These are phyloP conservation scores for Artemisia argyi DNA, from an alignment of 129 eudicot genomes.

Conservation along the genomic window DNA sequence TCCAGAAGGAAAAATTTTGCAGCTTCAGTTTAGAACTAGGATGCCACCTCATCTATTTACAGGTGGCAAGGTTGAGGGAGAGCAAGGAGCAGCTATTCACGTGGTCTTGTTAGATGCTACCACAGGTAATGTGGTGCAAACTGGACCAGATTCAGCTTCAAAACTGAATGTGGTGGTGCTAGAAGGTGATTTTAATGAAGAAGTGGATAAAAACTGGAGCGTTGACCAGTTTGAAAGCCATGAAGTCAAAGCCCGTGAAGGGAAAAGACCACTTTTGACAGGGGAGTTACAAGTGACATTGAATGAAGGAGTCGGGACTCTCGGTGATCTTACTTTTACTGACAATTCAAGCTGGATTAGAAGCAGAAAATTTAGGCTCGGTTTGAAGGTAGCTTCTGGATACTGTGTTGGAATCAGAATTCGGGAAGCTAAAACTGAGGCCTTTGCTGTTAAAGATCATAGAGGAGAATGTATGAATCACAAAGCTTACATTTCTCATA, in stretches of 20 bases:
- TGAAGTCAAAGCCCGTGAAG: constrained; percentile 61
- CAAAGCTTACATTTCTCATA: background rate
- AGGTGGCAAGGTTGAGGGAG: constrained; percentile 60
- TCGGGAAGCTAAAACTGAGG: constrained; percentile 58
- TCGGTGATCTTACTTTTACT: constrained; percentile 51
- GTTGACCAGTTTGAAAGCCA: constrained; percentile 50
- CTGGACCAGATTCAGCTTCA: constrained; percentile 47
- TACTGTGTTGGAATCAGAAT: constrained; percentile 49
- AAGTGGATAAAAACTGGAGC: constrained; percentile 41
- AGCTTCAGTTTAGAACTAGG: constrained; percentile 47
- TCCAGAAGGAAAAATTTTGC: constrained; percentile 42
- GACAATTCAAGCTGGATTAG: constrained; percentile 63
- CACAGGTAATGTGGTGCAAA: constrained; percentile 51
- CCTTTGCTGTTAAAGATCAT: constrained; percentile 66
- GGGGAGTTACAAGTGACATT: constrained; percentile 49
- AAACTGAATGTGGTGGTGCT: constrained; percentile 53
- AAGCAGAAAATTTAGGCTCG: constrained; percentile 59
- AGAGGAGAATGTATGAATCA: constrained; percentile 52
- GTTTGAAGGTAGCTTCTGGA: constrained; percentile 52
- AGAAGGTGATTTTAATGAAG: constrained; percentile 57
- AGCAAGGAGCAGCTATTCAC: constrained; percentile 58
- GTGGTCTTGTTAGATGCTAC: constrained; percentile 41
- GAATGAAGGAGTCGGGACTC: constrained; percentile 57
- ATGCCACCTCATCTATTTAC: constrained; percentile 70
- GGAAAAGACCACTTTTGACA: constrained; percentile 57